These are phyloP conservation scores for Tuber melanosporum DNA, from an alignment of 495 filamentous ascomycete genomes.

Conservation along the genomic window DNA sequence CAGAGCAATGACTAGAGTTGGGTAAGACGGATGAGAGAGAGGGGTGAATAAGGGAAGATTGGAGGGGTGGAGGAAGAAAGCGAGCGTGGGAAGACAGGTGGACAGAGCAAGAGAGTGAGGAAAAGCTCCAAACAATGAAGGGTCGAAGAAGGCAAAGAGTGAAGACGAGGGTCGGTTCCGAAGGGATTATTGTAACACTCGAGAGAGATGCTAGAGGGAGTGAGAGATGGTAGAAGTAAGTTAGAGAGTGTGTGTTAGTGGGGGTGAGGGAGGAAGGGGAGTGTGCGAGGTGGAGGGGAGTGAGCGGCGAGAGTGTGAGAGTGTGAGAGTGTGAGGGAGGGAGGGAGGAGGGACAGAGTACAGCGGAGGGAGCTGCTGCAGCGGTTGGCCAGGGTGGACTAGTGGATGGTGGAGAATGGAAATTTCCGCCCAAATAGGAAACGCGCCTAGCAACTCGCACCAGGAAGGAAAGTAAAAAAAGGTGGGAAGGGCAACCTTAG, in stretches of 20 bases:
- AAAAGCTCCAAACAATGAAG: neutral
- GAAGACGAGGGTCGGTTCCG: conserved; percentile 1
- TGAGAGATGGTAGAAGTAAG: conserved; percentile 10
- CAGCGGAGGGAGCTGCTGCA: conserved; percentile 16
- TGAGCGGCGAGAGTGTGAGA: conserved; percentile 14
- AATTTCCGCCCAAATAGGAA: conserved; percentile 24
- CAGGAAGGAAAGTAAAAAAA: conserved; percentile 5
- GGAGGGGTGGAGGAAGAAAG: neutral
- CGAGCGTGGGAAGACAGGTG: neutral
- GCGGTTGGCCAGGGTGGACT: conserved; percentile 16
- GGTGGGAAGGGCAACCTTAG: neutral
- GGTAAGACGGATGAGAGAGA: neutral
- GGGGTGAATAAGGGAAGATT: neutral
- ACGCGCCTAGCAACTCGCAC: conserved; percentile 19
- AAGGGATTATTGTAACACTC: neutral
- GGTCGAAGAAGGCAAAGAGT: neutral
- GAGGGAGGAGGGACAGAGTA: conserved; percentile 14
- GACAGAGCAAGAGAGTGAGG: neutral
- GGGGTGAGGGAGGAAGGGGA: conserved; percentile 4
- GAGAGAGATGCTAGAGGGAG: conserved; percentile 8
- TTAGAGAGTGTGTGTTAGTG: conserved; percentile 2
- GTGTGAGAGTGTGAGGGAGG: conserved; percentile 8
- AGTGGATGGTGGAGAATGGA: conserved; percentile 19
- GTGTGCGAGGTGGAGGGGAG: conserved; percentile 17
- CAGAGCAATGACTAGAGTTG: neutral